Base-by-base conservation (phyloP, 2,329 filamentous ascomycete genomes). In the Fusarium veterinarium region DNA sequence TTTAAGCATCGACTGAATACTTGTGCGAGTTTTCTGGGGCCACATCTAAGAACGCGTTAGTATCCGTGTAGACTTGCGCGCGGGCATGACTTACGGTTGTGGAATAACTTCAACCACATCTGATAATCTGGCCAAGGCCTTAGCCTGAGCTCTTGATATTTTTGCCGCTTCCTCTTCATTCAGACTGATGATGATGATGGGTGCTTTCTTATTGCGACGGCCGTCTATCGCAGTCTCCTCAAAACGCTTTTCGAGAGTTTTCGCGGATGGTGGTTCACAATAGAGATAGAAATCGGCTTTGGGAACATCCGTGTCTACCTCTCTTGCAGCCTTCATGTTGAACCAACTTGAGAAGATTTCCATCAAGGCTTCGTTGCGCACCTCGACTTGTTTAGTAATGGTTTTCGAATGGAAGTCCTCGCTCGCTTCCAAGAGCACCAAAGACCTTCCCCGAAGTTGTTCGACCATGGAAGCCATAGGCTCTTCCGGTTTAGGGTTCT, bases 341-440 rank as follows among this genome's bases (percentile, higher is more conserved):
- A 82, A 81, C 81, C 82, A 84, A 30, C 74, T 75, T 5, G 75
- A 63, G 41, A 78, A 77, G 23, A 77, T 80, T 30, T 78, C 77
- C 6, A 72, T 70, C 2, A 83, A 63, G 0, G 79, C 77, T 10
- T 77, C 72, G 23, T 80, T 77, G 11, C 81, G 68, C 55, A 75
- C 78, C 14, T 60, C 40, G 30, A 71, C 58, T 59, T 73, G 73
- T 52, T 72, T 53, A 35, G 61, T 63, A 3, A 72, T 56, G 1
- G 6, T 49, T 25, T 46, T 48, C 8, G 31, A 74, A 37, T 56
- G 44, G 4, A 41, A 55, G 9, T 23, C 49, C 19, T 61, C 68
- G 4, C 51, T 55, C 10, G 59, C 63, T 19, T 75, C 74, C 16
- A 79, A 14, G 1, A 80, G 60, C 8, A 75, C 67, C 23, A 80